These are phyloP conservation scores for Auxenochlorella pyrenoidosa DNA, from an alignment of 139 green algal genomes.

Conservation along the genomic window DNA sequence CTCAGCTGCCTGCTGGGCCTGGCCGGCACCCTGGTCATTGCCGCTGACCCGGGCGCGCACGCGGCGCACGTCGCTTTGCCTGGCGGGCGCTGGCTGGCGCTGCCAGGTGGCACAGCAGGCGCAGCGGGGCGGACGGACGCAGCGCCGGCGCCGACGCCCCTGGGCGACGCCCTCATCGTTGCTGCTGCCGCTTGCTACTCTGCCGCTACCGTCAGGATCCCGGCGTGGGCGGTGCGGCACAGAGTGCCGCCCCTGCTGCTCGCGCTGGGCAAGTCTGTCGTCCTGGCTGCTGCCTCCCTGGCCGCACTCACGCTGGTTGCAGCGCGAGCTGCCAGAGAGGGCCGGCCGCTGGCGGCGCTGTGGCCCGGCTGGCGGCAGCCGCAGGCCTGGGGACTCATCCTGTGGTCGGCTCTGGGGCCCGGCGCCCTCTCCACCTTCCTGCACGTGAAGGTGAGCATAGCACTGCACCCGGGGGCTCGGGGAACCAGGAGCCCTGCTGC, in stretches of 20 bases:
- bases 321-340: background rate
- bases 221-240: conserved; percentile 21
- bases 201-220: conserved; percentile 41
- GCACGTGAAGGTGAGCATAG: conserved; percentile 33
- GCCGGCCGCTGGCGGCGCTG: background rate
- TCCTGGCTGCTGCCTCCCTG: conserved; percentile 26
- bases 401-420: conserved; percentile 27
- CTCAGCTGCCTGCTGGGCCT: conserved; percentile 29
- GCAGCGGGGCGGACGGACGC: background rate
- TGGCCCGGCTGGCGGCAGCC: conserved; percentile 4
- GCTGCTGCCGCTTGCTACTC: conserved; percentile 44
- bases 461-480: background rate
- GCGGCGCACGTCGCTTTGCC: too few species aligned
- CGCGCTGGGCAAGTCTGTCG: conserved; percentile 45
- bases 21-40: conserved; percentile 36
- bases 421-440: conserved; percentile 31
- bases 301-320: background rate
- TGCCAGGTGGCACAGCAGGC: background rate
- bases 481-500: too few species aligned
- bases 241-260: conserved; percentile 25
- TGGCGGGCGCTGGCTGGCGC: too few species aligned
- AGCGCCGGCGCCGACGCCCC: background rate
- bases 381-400: conserved; percentile 12
- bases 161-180: conserved; percentile 13
- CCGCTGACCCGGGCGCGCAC: background rate